These are phyloP conservation scores for Periglandula ipomoeae DNA, from an alignment of 2,329 filamentous ascomycete species.

Conservation along the genomic window DNA sequence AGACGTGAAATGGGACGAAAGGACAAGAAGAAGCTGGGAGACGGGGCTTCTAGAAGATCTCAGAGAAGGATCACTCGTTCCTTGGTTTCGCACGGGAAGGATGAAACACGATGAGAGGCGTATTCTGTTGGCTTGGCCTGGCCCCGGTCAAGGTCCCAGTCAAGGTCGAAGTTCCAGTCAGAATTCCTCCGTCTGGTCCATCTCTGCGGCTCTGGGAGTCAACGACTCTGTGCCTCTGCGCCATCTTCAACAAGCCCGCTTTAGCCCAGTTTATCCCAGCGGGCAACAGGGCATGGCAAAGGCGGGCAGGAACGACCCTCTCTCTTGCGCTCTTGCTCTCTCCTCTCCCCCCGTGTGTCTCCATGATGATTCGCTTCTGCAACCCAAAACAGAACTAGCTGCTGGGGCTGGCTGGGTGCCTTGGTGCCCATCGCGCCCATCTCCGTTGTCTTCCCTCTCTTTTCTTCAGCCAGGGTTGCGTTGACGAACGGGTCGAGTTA, in stretches of 20 bases:
- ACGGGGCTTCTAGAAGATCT: conserved; percentile 23
- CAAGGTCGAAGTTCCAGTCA: background rate
- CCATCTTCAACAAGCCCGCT: too few species aligned
- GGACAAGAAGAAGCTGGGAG: conserved; percentile 7
- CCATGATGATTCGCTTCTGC: background rate
- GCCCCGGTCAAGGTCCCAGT: background rate
- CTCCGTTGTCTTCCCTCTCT: background rate
- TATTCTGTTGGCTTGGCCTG: too few species aligned
- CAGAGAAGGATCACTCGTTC: conserved; percentile 13
- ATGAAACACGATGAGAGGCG: too few species aligned
- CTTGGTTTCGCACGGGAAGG: background rate
- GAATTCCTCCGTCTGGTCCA: too few species aligned
- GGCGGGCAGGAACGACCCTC: background rate
- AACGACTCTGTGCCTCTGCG: too few species aligned
- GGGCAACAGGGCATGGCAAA: too few species aligned
- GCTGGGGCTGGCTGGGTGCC: background rate
- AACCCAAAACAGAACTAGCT: conserved; percentile 2
- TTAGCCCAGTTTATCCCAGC: too few species aligned
- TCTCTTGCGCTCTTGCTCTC: too few species aligned
- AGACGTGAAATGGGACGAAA: conserved; percentile 7
- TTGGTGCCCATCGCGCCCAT: background rate
- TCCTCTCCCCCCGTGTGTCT: too few species aligned
- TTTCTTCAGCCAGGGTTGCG: background rate
- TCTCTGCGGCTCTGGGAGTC: too few species aligned
- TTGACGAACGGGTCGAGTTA: conserved; percentile 4